Base-by-base conservation (phyloP, 495 filamentous ascomycete genomes). In the Hypoxylon lienhwacheense region DNA sequence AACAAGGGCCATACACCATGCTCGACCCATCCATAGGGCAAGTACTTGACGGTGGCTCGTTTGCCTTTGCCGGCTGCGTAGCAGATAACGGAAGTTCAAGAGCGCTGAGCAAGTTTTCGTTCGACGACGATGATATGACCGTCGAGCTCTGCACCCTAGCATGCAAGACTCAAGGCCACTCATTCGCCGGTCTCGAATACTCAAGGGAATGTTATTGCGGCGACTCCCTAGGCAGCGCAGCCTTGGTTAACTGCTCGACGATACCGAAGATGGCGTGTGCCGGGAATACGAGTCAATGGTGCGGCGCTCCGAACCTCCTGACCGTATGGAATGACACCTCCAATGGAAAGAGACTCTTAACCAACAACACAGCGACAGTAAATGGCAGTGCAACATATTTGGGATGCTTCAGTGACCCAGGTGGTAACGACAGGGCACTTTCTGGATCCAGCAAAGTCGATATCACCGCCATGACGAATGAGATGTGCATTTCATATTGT, bases 41-140 rank as follows among this genome's bases (percentile, higher is more conserved):
- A n/a, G 19, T 4, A n/a, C 46, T 61, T 4, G 26, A 21, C 34
- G 46, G 26, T 5, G 47, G 3, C 19, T 36, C 45, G 17, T 55
- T 44, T 17, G 63, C 64, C 16, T 84, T 81, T 62, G 55, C 71
- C 17, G 79, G 79, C 24, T 84, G 81, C 61, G 75, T 60, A 26
- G 58, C 53, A 16, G 79, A 85, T 59, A 57, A 10, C 29, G 48
- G 61, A 11, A 43, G 8, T 8, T 7, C 39, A 3, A 45, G 57
- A 21, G 12, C 46, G n/a, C 24, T 37, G 42, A 37, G 8, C 3
- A 41, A 46, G 19, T 43, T 40, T 14, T 46, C 45, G 0, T 49
- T 37, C 4, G 33, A 14, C 17, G 26, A 34, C 7, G 31, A 47
- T 29, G 51, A 50, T 11, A 73, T 76, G 71, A 75, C 71, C 0